Percentiles rank a stretch among this genome's conserved stretches.
Conservation (phyloP, 371 early-diverging fungal genomes). For the Dichotomocladium elegans region DNA sequence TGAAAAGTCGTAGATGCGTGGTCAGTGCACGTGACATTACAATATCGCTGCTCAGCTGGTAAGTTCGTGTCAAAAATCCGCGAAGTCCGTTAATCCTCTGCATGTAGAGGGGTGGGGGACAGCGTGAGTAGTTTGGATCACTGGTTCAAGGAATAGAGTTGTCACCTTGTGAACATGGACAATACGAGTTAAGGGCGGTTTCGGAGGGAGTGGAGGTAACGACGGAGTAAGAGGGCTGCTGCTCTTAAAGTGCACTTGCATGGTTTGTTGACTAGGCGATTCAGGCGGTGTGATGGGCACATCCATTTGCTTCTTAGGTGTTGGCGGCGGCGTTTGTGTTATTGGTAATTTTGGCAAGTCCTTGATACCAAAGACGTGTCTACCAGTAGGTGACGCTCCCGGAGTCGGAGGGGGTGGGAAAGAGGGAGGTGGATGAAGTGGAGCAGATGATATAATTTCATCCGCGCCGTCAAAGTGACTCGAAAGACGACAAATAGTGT, state of each 20-base stretch:
- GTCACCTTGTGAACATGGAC: constrained; percentile 19
- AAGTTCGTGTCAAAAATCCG: constrained; percentile 21
- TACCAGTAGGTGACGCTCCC: not conserved
- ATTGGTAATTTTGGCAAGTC: not conserved
- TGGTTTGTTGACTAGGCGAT: constrained; percentile 1
- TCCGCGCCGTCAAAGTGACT: constrained; percentile 1
- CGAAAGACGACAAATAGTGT: constrained; percentile 5
- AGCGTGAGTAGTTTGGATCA: not conserved
- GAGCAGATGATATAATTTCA: not conserved
- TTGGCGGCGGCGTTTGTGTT: constrained; percentile 1
- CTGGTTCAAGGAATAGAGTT: not conserved
- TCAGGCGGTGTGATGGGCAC: constrained; percentile 7
- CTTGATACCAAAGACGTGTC: not conserved
- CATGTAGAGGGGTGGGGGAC: too few species aligned
- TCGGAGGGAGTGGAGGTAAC: constrained; percentile 3
- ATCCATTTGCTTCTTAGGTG: constrained; percentile 1
- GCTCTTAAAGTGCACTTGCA: not conserved
- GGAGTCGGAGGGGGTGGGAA: constrained; percentile 7
- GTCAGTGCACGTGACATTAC: constrained; percentile 14
- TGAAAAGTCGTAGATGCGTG: constrained; percentile 13
- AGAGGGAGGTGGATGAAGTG: constrained; percentile 13
- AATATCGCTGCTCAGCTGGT: constrained; percentile 15
- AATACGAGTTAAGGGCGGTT: constrained; percentile 2
- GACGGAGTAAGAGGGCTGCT: not conserved
- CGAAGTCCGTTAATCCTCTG: constrained; percentile 18